Evolutionary conservation across 148 eudicot genomes (phyloP), one percentile per base, ranked within the genome.

Genomic region (Drosera capensis): DNA sequence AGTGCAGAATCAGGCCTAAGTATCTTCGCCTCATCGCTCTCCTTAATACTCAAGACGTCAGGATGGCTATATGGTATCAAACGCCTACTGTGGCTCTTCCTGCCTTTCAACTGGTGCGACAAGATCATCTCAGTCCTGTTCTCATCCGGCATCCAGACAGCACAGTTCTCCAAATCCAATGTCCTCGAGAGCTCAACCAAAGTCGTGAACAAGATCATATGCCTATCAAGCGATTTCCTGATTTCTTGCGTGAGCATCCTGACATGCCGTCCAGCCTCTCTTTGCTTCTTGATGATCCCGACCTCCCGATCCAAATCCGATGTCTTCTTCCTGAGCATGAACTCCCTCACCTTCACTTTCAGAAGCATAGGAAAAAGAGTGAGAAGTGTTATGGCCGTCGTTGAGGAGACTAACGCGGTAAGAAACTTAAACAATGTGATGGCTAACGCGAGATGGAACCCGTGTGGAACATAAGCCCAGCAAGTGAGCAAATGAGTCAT

Each of bases 61-160:
- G 66, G 72, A 19, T 86, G 77, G 52, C 57, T 61, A 7, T 66
- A 73, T 0, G 79, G 77, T 51, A 86, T 71, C 3, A 64, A 55
- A 2, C 48, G 45, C 30, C 35, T 47, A 20, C 36, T 55, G 14
- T 68, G 44, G 21, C 41, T 48, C 23, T 48, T 59, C 28, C 64
- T 49, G 1, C 59, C 60, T 56, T 68, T 68, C n/a, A 72, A 54
- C 21, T 76, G 75, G 48, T 79, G 96, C 31, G 83, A 72, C 23
- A 82, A 53, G 30, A 68, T 69, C 69, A 87, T 68, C 55, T 74
- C 77, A 0, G 94, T 82, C 43, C 65, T 74, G 14, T 58, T 52
- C 58, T 73, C 86, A 57, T 82, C 75, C 16, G 94, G 96, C 96
- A 87, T 83, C 96, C 96, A 87, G 52, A 87, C 75, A 40, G 77